Evolutionary conservation across 2,329 filamentous ascomycete species (phyloP).

Genomic region (Simplicillium sp.): DNA sequence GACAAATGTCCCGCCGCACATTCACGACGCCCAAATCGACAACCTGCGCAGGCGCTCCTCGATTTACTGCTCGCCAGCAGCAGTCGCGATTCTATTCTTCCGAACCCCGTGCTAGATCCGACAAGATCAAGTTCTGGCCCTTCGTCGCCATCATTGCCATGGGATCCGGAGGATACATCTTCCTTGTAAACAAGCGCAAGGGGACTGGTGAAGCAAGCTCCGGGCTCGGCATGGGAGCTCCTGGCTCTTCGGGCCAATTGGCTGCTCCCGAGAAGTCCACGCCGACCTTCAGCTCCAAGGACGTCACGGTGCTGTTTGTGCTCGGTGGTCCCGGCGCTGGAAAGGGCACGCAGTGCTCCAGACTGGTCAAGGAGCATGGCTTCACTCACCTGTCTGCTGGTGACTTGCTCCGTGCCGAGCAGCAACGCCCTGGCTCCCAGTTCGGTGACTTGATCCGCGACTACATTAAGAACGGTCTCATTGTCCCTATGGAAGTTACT

Average conservation of each 20-base stretch:
- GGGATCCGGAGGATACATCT: slow-evolving; percentile 38
- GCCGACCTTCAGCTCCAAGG: slow-evolving; percentile 63
- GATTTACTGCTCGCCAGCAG: slow-evolving; percentile 9
- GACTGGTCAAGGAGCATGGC: slow-evolving; percentile 76
- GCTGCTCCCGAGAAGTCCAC: slow-evolving; percentile 40
- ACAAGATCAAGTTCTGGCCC: slow-evolving; percentile 46
- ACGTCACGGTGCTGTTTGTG: slow-evolving; percentile 92
- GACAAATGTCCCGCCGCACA: slow-evolving; percentile 4
- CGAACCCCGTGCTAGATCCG: slow-evolving; percentile 21
- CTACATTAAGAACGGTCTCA: slow-evolving; percentile 88
- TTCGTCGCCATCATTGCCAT: slow-evolving; percentile 40
- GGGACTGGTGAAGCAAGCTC: slow-evolving; percentile 20
- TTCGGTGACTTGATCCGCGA: slow-evolving; percentile 89
- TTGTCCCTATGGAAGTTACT: slow-evolving; percentile 98
- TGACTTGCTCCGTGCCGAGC: slow-evolving; percentile 88
- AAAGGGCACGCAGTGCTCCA: slow-evolving; percentile 91
- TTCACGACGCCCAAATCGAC: slow-evolving; percentile 3
- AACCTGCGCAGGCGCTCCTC: slow-evolving; percentile 8
- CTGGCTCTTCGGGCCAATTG: slow-evolving; percentile 29
- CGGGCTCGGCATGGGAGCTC: not conserved
- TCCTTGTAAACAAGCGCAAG: slow-evolving; percentile 38
- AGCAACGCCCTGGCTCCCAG: slow-evolving; percentile 74
- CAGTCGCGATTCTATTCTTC: slow-evolving; percentile 31
- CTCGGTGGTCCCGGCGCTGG: slow-evolving; percentile 92
- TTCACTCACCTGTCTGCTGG: slow-evolving; percentile 92